These are phyloP conservation scores for Corrigiola litoralis DNA, from an alignment of 179 eudicot species.

Conservation along the genomic window DNA sequence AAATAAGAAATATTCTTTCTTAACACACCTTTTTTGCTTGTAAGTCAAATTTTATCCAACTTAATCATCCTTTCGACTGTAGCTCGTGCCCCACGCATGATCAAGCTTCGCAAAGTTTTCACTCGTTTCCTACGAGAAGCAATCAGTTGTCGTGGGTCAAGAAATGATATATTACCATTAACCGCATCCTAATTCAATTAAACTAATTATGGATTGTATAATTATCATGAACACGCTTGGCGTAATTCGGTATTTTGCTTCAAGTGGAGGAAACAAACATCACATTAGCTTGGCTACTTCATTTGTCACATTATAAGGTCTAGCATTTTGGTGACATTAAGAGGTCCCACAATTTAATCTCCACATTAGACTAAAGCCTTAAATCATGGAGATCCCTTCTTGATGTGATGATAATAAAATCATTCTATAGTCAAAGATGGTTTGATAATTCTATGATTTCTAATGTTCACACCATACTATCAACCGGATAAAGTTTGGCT, in stretches of 20 bases:
- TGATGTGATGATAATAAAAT: conserved; percentile 16
- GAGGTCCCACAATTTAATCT: conserved; percentile 24
- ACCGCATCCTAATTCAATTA: too few species aligned
- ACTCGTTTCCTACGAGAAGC: neutral
- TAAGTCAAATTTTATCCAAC: neutral
- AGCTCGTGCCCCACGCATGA: conserved; percentile 13
- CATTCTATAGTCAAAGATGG: conserved; percentile 16
- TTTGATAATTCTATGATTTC: conserved; percentile 5
- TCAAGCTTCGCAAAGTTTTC: conserved; percentile 6
- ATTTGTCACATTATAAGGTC: conserved; percentile 32
- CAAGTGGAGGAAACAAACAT: conserved; percentile 32
- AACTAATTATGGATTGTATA: conserved; percentile 7
- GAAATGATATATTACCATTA: too few species aligned
- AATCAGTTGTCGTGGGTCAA: neutral
- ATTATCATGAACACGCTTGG: conserved; percentile 32
- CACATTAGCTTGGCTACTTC: conserved; percentile 24
- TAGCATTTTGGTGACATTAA: conserved; percentile 25
- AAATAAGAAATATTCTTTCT: too few species aligned
- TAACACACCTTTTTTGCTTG: neutral
- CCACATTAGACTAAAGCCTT: conserved; percentile 20
- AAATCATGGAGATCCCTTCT: conserved; percentile 20
- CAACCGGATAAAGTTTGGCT: neutral
- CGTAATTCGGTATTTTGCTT: conserved; percentile 25
- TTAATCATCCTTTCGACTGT: neutral
- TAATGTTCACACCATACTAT: conserved; percentile 25